phyloP scores from a whole-genome alignment of 805 yeast species.

The Grigorovia jiainica region DNA sequence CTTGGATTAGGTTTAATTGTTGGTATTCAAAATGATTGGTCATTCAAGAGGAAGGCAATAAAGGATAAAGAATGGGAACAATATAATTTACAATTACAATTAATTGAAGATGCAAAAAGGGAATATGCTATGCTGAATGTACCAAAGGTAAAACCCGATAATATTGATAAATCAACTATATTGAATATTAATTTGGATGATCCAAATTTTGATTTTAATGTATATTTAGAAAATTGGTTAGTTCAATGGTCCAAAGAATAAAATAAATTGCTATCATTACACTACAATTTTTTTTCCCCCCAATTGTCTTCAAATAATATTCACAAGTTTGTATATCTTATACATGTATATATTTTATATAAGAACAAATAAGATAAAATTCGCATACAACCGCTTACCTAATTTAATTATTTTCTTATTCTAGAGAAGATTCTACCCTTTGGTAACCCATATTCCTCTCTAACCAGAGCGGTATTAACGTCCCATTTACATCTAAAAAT shows the following conservation, averaged over 20 bases:
- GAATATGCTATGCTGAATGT: slow-evolving; percentile 64
- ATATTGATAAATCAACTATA: slow-evolving; percentile 29
- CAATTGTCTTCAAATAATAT: not conserved
- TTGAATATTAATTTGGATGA: slow-evolving; percentile 64
- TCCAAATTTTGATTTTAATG: slow-evolving; percentile 80
- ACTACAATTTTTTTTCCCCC: not conserved
- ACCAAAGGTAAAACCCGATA: slow-evolving; percentile 22
- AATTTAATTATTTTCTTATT: no score
- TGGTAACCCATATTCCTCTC: slow-evolving; percentile 65
- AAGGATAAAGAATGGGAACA: slow-evolving; percentile 49
- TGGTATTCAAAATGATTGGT: slow-evolving; percentile 79
- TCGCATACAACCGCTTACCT: no score
- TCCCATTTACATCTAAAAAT: slow-evolving; percentile 85
- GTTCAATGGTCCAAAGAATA: slow-evolving; percentile 19
- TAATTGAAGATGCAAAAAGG: slow-evolving; percentile 81
- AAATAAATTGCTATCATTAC: not conserved
- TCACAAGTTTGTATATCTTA: no score
- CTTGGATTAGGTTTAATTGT: slow-evolving; percentile 80
- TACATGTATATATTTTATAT: slow-evolving; percentile 1
- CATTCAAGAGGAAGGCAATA: slow-evolving; percentile 50
- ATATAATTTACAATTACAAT: slow-evolving; percentile 56
- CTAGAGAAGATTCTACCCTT: slow-evolving; percentile 67
- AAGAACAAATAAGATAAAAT: not conserved
- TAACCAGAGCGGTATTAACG: slow-evolving; percentile 54
- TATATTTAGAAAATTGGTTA: slow-evolving; percentile 53